Base-by-base conservation (phyloP, 805 yeast genomes). In the Kodamaea jinghongensis region DNA sequence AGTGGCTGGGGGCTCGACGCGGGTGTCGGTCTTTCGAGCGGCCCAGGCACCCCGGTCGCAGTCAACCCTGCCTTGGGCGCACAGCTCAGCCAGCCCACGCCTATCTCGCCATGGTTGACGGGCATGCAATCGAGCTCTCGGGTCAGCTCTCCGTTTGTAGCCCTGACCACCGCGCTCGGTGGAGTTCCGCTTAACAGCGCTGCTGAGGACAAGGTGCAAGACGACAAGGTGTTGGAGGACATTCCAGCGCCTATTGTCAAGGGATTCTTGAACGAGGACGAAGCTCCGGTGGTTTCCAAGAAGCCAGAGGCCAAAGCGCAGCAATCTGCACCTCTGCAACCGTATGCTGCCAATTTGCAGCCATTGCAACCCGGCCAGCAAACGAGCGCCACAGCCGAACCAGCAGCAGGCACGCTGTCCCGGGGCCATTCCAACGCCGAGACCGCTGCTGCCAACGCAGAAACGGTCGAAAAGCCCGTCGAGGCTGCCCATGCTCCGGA, bases 101-200 rank as follows among this genome's bases (percentile, higher is more conserved):
- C 72, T 4, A 50, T 65, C 36, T 68, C 73, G 4, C 74, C 74
- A 4, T 69, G 73, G 75, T 38, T 58, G 27, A 46, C 65, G 6
- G 56, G 62, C 9, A 53, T 56, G 10, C 67, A 57, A 36, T 48
- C 62, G 4, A 58, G 45, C 42, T 65, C 71, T 3, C 52, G 74
- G 16, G 70, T 60, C 14, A 60, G 55, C 40, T 67, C 73, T 5
- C 75, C 75, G 3, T 69, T 68, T 46, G 60, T 61, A 23, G 61
- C 68, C 4, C 28, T 16, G 31, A 17, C 29, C 33, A 27, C 22
- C 36, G 26, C 7, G 12, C 30, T n/a, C 30, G 12, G 30, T n/a
- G n/a, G n/a, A n/a, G n/a, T n/a, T n/a, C n/a, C n/a, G n/a, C n/a
- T n/a, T n/a, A n/a, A n/a, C n/a, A n/a, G n/a, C n/a, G 29, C 32